These are phyloP conservation scores for Cutaneotrichosporon sp. DNA, from an alignment of 1,284 basidiomycete species.

Conservation along the genomic window DNA sequence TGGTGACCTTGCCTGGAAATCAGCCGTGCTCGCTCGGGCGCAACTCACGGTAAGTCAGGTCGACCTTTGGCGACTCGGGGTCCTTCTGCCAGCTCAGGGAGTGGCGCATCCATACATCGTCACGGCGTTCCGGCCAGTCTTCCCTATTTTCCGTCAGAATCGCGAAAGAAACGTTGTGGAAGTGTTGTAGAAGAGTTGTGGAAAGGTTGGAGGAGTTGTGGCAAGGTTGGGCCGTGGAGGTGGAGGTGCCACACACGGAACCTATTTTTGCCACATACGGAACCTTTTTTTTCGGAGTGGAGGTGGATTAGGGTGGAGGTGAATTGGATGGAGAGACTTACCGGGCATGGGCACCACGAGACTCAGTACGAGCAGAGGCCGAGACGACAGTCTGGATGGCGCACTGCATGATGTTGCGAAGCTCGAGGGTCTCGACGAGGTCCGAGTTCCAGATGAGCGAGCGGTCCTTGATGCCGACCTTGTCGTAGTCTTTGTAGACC, in stretches of 20 bases:
- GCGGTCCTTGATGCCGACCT: slow-evolving; percentile 94
- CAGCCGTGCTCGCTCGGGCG: slow-evolving; percentile 53
- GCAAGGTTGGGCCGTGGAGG: not conserved
- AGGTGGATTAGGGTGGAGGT: too few species aligned
- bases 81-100: slow-evolving; percentile 82
- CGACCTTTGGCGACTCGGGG: slow-evolving; percentile 66
- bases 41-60: slow-evolving; percentile 83
- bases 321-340: too few species aligned
- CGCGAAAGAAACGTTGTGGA: not conserved
- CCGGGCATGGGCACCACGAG: slow-evolving; percentile 5
- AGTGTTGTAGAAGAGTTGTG: too few species aligned
- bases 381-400: slow-evolving; percentile 94
- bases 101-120: slow-evolving; percentile 77
- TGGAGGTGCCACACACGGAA: not conserved
- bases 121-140: slow-evolving; percentile 73
- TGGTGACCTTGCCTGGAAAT: not conserved
- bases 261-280: not conserved
- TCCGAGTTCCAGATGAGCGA: slow-evolving; percentile 99
- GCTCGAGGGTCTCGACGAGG: slow-evolving; percentile 92
- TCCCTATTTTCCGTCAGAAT: slow-evolving; percentile 53
- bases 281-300: too few species aligned
- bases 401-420: slow-evolving; percentile 90
- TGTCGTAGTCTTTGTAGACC: slow-evolving; percentile 81
- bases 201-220: not conserved
- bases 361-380: slow-evolving; percentile 84